Base-by-base conservation (phyloP, 2,329 filamentous ascomycete genomes). In the Mycosphaerelloides madeirae region DNA sequence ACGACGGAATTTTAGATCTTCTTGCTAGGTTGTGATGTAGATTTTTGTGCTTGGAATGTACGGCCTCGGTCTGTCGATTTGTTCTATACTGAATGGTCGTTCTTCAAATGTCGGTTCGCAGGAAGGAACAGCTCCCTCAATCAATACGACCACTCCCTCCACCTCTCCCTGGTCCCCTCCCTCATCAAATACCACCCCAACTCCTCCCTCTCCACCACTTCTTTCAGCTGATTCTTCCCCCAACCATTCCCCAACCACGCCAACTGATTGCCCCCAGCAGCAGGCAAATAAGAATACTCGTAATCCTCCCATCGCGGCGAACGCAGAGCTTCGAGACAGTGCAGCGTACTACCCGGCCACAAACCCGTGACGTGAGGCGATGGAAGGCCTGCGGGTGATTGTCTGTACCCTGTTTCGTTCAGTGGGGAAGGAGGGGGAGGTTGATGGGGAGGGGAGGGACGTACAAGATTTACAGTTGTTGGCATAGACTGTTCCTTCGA, bases 181-280 rank as follows among this genome's bases (percentile, higher is more conserved):
- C 9, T 61, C 3, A 65, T 62, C 35, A 72, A 47, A 59, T 71
- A 72, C 53, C 61, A 72, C 22, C 64, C 66, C 57, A 70, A 40
- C 55, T 71, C 57, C 44, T 58, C 60, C 29, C 56, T 54, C 33
- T 65, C 61, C 15, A 58, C 48, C 63, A 68, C 36, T 43, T 58
- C 53, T 45, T 63, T 63, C 56, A 67, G 53, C 62, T 88, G 84
- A 49, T 75, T 76, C 37, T 57, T 68, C 2, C 80, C 84, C 67
- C 77, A 80, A 0, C 84, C 84, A 59, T 83, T 84, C 0, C 84
- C 84, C 53, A 86, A 78, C 60, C 82, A 87, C 2, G 71, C 67
- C 54, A 84, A 78, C 20, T 77, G 61, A 56, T 78, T 78, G 41
- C 60, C 64, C 1, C 62, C 61, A 29, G 68, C 67, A 12, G 53